Evolutionary conservation across 257 asterid species (phyloP).

Genomic region (Eustoma russellianum): DNA sequence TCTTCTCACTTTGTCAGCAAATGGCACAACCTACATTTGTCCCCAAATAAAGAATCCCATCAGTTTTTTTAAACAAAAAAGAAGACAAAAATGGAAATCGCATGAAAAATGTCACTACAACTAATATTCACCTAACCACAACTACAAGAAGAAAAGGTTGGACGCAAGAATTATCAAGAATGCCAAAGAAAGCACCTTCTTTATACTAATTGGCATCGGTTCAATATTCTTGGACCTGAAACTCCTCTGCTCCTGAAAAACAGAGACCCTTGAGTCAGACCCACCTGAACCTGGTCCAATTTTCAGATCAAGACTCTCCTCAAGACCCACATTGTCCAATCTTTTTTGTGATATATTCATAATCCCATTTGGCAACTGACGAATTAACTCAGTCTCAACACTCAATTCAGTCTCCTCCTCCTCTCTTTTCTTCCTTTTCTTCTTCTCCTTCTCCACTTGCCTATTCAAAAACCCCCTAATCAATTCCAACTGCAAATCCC

Average conservation of each 20-base stretch:
- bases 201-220: constrained; percentile 61
- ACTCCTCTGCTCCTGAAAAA: constrained; percentile 35
- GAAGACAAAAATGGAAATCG: not conserved
- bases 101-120: not conserved
- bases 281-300: constrained; percentile 30
- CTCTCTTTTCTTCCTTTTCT: constrained; percentile 27
- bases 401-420: constrained; percentile 42
- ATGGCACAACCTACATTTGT: constrained; percentile 52
- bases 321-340: constrained; percentile 22
- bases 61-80: not conserved
- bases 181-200: constrained; percentile 46
- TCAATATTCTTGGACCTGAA: constrained; percentile 85
- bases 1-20: constrained; percentile 44
- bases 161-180: not conserved
- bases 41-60: not conserved
- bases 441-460: constrained; percentile 79
- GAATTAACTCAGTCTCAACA: constrained; percentile 27
- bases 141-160: too few species aligned
- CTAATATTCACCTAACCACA: constrained; percentile 1
- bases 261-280: constrained; percentile 17
- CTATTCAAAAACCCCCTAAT: constrained; percentile 70
- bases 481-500: constrained; percentile 83
- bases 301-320: constrained; percentile 36
- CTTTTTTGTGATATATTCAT: constrained; percentile 58
- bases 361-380: constrained; percentile 69